phyloP scores from a whole-genome alignment of 768 basidiomycete species.

The Boletus fagicola region DNA sequence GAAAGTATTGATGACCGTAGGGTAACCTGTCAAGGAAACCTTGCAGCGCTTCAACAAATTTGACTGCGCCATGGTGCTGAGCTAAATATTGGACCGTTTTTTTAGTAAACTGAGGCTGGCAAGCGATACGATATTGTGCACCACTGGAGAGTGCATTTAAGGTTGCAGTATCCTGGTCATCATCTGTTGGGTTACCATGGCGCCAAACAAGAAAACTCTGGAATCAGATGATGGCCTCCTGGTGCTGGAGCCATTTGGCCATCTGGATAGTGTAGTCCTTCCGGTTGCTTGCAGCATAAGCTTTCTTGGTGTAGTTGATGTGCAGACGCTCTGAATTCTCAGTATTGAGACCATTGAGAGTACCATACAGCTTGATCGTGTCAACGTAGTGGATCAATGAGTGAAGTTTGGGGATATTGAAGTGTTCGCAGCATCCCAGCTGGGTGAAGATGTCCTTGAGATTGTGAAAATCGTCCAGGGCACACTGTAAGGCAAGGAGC shows the following conservation, averaged over 20 bases:
- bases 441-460: neutral
- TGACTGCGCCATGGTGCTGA: too few relatives aligned
- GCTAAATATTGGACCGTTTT: too few relatives aligned
- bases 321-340: neutral
- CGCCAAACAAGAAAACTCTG: too few relatives aligned
- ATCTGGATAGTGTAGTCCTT: neutral
- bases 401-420: neutral
- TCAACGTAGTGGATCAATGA: neutral
- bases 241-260: neutral
- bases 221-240: neutral
- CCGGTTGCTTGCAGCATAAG: neutral
- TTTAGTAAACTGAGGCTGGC: too few relatives aligned
- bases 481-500: neutral
- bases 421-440: neutral
- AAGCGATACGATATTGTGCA: too few relatives aligned
- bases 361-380: neutral
- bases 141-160: too few relatives aligned
- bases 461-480: neutral
- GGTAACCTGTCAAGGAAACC: too few relatives aligned
- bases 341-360: neutral
- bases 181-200: too few relatives aligned
- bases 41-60: too few relatives aligned
- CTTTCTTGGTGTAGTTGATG: neutral
- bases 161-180: too few relatives aligned
- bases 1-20: too few relatives aligned